Evolutionary conservation across 1,139 yeast genomes (phyloP), one percentile per base, ranked within the genome.

Genomic region (Candida sojae): DNA sequence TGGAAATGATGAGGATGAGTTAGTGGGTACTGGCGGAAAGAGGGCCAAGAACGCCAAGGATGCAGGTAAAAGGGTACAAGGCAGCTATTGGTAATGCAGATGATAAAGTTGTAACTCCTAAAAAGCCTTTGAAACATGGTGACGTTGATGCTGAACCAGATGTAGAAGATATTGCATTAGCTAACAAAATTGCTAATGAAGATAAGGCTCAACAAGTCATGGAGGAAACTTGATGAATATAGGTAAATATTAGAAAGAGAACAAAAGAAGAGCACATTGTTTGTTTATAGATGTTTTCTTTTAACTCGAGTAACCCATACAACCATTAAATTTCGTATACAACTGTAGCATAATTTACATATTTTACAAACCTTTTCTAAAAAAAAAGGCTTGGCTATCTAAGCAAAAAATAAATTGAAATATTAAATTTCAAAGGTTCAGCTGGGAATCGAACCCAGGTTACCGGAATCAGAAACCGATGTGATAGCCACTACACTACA

Each of bases 391-490:
- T 17, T 17, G 21, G 3, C 21, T 17, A 17, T 17, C 21, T 3
- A 34, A 13, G 29, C 12, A 12, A 43, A 36, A 26, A 36, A 35
- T 41, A 31, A 32, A 42, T 33, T 40, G 45, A 39, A 46, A 48
- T 37, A 40, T 42, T 26, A 34, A 25, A 38, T 12, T 3, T 1
- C 6, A 29, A 10, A 66, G 70, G 69, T 63, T 67, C 63, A 57
- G 56, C 68, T 59, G 70, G 69, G 70, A 64, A 60, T 66, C 70
- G 70, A 65, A 66, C 70, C 69, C 70, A 63, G 68, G 69, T 66
- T 57, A 46, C 69, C 69, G 64, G 70, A 65, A 63, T 66, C 70
- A 66, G 70, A 66, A 66, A 60, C 71, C 64, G 59, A 63, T 53
- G 70, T 65, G 70, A 66, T 65, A 52, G 55, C 70, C 68, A 58